These are phyloP conservation scores for Ceratocystis diversiconidia DNA, from an alignment of 2,329 filamentous ascomycete genomes.

Conservation along the genomic window DNA sequence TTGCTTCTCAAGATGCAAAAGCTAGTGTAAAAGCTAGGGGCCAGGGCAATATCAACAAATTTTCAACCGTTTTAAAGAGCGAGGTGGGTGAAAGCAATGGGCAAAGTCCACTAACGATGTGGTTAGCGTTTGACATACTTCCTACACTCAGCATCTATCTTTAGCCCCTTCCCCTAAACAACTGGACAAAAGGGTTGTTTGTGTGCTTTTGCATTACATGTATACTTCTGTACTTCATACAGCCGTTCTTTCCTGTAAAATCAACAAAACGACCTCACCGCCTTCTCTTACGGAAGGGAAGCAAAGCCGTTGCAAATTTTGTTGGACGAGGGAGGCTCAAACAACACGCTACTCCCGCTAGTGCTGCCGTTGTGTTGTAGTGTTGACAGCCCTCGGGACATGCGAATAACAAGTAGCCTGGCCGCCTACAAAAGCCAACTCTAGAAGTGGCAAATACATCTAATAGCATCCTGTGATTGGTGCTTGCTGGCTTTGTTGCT, in stretches of 20 bases:
- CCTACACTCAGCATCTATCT: not conserved
- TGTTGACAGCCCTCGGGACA: not conserved
- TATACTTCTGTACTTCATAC: not conserved
- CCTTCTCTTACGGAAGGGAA: not conserved
- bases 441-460: not conserved
- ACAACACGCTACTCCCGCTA: not conserved
- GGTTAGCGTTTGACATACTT: not conserved
- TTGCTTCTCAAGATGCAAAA: not conserved
- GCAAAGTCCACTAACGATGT: not conserved
- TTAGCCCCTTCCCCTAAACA: not conserved
- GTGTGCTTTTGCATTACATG: not conserved
- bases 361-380: not conserved
- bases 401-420: not conserved
- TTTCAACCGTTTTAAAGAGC: too few species aligned
- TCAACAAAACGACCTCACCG: not conserved
- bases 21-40: not conserved
- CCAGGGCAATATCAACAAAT: not conserved
- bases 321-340: not conserved
- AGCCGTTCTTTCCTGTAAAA: too few species aligned
- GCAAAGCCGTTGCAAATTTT: not conserved
- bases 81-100: not conserved
- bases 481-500: conserved; percentile 1
- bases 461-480: not conserved
- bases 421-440: not conserved
- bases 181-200: not conserved